Base-by-base conservation (phyloP, 148 eudicot genomes). In the Amaranthus hypochondriacus region DNA sequence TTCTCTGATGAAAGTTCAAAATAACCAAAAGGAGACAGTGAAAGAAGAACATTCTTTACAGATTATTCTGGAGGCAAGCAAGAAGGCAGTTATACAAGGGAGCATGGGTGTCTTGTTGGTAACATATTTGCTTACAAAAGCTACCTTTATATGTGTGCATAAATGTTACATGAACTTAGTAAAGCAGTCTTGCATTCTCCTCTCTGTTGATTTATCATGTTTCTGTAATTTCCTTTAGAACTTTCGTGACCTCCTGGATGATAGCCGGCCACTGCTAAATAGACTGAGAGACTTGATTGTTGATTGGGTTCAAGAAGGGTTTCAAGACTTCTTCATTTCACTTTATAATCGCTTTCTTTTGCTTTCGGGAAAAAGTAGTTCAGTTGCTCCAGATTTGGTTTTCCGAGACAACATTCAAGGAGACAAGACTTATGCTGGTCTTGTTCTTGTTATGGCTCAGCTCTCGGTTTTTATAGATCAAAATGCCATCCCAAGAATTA, bases 251-350 rank as follows among this genome's bases (percentile, higher is more conserved):
- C 94, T 96, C 65, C 89, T 96, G 78, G 99, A 92, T 77, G 90
- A 92, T 74, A 84, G 83, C 77, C 57, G 85, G 77, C 90, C 86
- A 21, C 77, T 92, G 67, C 77, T 92, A 59, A 69, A 79, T 48
- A 85, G 88, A 79, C 82, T 96, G 84, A 85, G 89, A 84, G 91
- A 83, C 76, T 69, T 75, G 70, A 76, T 87, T 64, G 81, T 87
- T 71, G 94, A 86, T 79, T 89, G 97, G 99, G 96, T 89, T 73
- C 96, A 89, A 81, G 97, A 90, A 84, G 99, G 99, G 77, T 96
- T 92, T 78, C 90, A 96, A 79, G 81, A 80, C 75, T 96, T 96
- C 85, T 96, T 92, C 80, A 82, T 79, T 75, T 81, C 88, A 69
- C 97, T 96, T 69, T 80, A 90, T 80, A 69, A 75, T 62, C 88